Evolutionary conservation across 2,329 filamentous ascomycete genomes (phyloP).

Genomic region (Cryoendolithus antarcticus): DNA sequence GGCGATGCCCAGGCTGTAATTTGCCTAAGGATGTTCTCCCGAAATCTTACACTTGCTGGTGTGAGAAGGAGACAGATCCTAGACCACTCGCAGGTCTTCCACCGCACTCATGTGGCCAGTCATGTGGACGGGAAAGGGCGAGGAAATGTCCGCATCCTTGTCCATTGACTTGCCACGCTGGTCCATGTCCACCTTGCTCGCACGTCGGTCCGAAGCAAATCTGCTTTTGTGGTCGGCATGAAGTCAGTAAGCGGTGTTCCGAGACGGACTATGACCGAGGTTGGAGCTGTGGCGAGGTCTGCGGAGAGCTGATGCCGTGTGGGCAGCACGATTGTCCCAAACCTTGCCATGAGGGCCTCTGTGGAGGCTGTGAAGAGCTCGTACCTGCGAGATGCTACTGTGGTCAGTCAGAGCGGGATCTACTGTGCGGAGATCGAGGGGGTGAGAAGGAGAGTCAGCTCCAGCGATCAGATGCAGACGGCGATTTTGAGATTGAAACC

Average conservation of each 20-base stretch:
- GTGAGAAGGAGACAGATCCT: constrained; percentile 76
- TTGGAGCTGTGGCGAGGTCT: constrained; percentile 75
- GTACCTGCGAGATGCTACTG: constrained; percentile 78
- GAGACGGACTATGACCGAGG: constrained; percentile 83
- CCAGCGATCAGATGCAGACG: constrained; percentile 25
- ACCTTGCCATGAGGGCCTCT: constrained; percentile 73
- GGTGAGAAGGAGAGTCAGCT: constrained; percentile 44
- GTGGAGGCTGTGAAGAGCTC: constrained; percentile 64
- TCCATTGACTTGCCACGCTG: constrained; percentile 75
- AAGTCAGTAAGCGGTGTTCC: constrained; percentile 57
- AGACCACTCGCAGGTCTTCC: constrained; percentile 62
- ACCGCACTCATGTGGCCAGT: constrained; percentile 89
- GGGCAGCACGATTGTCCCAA: constrained; percentile 66
- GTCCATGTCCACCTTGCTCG: constrained; percentile 77
- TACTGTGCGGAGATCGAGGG: constrained; percentile 61
- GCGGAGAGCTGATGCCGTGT: constrained; percentile 72
- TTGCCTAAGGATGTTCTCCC: constrained; percentile 64
- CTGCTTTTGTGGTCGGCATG: constrained; percentile 78
- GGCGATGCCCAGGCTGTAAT: constrained; percentile 94
- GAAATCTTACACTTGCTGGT: constrained; percentile 77
- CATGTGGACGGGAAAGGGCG: constrained; percentile 63
- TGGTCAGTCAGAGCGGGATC: constrained; percentile 58
- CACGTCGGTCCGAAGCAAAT: constrained; percentile 69
- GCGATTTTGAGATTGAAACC: constrained; percentile 29
- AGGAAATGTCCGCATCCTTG: constrained; percentile 82